These are phyloP conservation scores for Cenchrus americanus DNA, from an alignment of 176 grass and related monocot genomes.

Conservation along the genomic window DNA sequence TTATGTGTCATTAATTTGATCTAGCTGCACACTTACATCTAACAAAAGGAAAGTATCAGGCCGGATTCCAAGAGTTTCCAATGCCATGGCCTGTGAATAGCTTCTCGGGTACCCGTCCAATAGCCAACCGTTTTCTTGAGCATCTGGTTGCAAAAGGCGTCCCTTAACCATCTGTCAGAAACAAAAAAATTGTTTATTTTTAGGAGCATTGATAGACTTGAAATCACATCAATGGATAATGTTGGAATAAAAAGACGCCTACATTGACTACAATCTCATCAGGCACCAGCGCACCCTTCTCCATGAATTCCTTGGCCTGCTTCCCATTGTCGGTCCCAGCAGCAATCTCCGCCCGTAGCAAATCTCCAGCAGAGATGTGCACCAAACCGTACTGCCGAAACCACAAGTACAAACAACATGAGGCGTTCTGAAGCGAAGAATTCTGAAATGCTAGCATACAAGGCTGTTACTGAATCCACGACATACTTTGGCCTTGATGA, in stretches of 20 bases:
- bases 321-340: conserved; percentile 79
- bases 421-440: not conserved
- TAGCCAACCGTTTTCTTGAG: conserved; percentile 88
- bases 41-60: conserved; percentile 88
- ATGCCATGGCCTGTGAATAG: conserved; percentile 80
- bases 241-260: conserved; percentile 22
- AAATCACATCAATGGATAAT: not conserved
- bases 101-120: conserved; percentile 98
- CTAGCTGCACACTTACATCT: conserved; percentile 61
- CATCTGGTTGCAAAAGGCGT: conserved; percentile 81
- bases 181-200: not conserved
- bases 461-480: not conserved
- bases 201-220: not conserved
- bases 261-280: conserved; percentile 92
- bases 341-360: conserved; percentile 86
- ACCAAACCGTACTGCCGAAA: conserved; percentile 75
- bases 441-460: not conserved
- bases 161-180: conserved; percentile 80
- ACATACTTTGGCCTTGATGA: conserved; percentile 90
- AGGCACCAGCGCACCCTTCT: conserved; percentile 89
- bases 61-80: conserved; percentile 79
- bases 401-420: not conserved
- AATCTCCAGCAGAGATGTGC: conserved; percentile 95
- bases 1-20: not conserved
- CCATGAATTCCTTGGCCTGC: conserved; percentile 91